These are phyloP conservation scores for Xylaria sp. DNA, from an alignment of 2,329 filamentous ascomycete genomes.

Conservation along the genomic window DNA sequence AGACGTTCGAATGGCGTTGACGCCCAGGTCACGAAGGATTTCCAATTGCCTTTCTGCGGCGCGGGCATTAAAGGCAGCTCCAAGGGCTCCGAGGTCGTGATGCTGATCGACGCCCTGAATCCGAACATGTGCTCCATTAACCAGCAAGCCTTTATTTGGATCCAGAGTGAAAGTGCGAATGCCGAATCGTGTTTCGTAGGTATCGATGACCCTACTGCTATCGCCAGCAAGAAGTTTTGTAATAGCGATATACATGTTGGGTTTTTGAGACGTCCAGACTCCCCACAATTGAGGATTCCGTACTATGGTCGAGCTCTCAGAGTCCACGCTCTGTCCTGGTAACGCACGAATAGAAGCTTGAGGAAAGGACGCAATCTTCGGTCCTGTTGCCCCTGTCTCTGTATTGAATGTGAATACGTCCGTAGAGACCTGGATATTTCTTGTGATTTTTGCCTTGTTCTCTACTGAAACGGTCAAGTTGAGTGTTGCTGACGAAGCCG, in stretches of 20 bases:
- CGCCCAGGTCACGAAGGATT: constrained; percentile 60
- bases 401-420: constrained; percentile 55
- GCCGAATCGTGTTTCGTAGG: constrained; percentile 62
- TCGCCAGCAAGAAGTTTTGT: constrained; percentile 51
- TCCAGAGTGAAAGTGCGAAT: constrained; percentile 58
- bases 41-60: constrained; percentile 62
- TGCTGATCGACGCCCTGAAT: constrained; percentile 63
- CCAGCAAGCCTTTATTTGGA: constrained; percentile 54
- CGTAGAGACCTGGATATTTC: constrained; percentile 54
- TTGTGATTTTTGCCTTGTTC: constrained; percentile 52
- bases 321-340: constrained; percentile 48
- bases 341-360: constrained; percentile 46
- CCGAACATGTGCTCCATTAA: constrained; percentile 59
- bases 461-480: constrained; percentile 59
- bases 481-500: constrained; percentile 57
- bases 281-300: constrained; percentile 60
- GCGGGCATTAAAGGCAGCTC: constrained; percentile 62
- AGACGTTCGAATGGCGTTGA: constrained; percentile 61
- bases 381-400: constrained; percentile 42
- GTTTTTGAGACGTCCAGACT: constrained; percentile 56
- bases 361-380: constrained; percentile 53
- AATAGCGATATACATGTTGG: constrained; percentile 60
- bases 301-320: constrained; percentile 53
- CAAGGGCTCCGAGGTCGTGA: constrained; percentile 62
- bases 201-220: constrained; percentile 51